These are phyloP conservation scores for Ceratobasidium sp. DNA, from an alignment of 1,284 basidiomycete species.

Conservation along the genomic window DNA sequence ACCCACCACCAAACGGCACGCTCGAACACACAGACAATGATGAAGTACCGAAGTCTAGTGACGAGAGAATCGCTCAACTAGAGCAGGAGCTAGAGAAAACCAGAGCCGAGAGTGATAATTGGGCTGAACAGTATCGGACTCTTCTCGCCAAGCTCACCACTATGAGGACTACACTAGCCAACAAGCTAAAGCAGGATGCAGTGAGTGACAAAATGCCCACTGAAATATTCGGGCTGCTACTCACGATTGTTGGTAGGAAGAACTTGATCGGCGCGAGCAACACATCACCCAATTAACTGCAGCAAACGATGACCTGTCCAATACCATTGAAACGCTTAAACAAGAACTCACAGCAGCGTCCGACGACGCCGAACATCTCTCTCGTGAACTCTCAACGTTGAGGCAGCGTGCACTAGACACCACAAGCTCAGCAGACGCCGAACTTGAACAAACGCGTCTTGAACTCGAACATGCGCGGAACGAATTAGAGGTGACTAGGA, in stretches of 20 bases:
- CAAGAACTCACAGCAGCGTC: constrained; percentile 80
- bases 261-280: constrained; percentile 90
- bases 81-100: constrained; percentile 59
- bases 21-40: constrained; percentile 11
- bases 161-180: constrained; percentile 94
- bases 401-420: constrained; percentile 59
- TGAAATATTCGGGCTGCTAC: neutral
- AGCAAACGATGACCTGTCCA: constrained; percentile 79
- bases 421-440: constrained; percentile 58
- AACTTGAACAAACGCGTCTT: constrained; percentile 75
- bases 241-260: constrained; percentile 74
- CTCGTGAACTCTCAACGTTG: constrained; percentile 75
- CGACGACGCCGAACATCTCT: constrained; percentile 77
- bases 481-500: constrained; percentile 82
- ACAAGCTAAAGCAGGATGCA: constrained; percentile 95
- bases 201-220: constrained; percentile 66
- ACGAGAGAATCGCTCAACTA: constrained; percentile 51
- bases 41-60: constrained; percentile 22
- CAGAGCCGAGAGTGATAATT: constrained; percentile 84
- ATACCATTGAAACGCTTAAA: constrained; percentile 80
- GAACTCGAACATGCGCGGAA: constrained; percentile 70
- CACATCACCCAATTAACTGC: constrained; percentile 79
- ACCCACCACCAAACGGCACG: constrained; percentile 32
- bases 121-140: constrained; percentile 87
- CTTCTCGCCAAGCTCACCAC: constrained; percentile 90